Base-by-base conservation (phyloP, 176 grass and related monocot genomes). In the Eragrostis curvula region DNA sequence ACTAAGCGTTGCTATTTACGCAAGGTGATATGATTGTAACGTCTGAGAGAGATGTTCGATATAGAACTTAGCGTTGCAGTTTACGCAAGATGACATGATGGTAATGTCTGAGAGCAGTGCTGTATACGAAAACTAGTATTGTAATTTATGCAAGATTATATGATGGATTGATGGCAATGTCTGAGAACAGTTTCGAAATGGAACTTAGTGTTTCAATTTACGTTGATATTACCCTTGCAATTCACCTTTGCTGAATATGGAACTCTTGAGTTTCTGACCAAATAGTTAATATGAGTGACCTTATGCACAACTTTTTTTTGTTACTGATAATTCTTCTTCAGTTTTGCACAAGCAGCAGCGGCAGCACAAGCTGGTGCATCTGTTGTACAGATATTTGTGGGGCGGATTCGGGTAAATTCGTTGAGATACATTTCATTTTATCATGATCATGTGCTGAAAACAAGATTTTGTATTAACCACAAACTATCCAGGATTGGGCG, bases 281-380 rank as follows among this genome's bases (percentile, higher is more conserved):
- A 65, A 29, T 71, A 73, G 12, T 29, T 85, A 85, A 76, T 71
- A 85, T 42, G 47, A 39, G 47, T 74, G 15, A 75, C 53, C 62
- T 85, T 49, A 45, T 58, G 27, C 27, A 40, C 28, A 53, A 21
- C 18, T 5, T 44, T 51, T 36, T 79, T 49, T 83, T 71, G 48
- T 71, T 39, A 62, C 40, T 86, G 63, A 61, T 73, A 24, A 83
- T 79, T 83, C 45, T 70, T 83, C 49, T 87, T 71, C 82, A 99
- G 96, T 81, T 99, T 99, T 84, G 82, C 91, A 85, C 96, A 96
- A 93, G 96, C 96, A 82, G 90, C 96, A 61, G 96, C 92, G 62
- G 96, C 96, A 85, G 96, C 93, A 44, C 93, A 99, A 79, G 96
- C 96, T 79, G 93, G 96, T 79, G 91, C 96, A 82, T 99, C 96